phyloP scores from a whole-genome alignment of 2,329 filamentous ascomycete genomes.

The Colletotrichum gloeosporioides region DNA sequence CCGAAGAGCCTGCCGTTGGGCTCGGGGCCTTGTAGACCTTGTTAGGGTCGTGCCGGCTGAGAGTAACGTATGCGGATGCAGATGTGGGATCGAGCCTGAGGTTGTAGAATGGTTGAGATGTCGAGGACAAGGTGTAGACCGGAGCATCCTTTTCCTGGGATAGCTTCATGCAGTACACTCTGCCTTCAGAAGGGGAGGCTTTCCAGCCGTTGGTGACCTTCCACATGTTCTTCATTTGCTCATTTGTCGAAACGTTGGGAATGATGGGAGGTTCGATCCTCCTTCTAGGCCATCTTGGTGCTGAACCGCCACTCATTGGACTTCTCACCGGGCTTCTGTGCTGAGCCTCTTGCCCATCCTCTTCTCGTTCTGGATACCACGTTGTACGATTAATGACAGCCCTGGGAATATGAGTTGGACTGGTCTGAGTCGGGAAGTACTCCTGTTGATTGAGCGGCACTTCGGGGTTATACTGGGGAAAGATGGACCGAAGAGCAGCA shows the following conservation, averaged over 20 bases:
- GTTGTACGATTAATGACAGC: constrained; percentile 70
- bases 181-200: constrained; percentile 63
- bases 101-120: constrained; percentile 69
- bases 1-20: constrained; percentile 28
- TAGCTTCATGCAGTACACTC: constrained; percentile 64
- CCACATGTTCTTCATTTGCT: constrained; percentile 71
- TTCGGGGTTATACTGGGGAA: constrained; percentile 75
- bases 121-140: constrained; percentile 69
- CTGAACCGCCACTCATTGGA: background rate
- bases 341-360: constrained; percentile 25
- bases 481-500: constrained; percentile 71
- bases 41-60: constrained; percentile 65
- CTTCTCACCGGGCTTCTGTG: constrained; percentile 13
- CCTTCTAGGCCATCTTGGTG: constrained; percentile 29
- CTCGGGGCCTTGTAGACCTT: constrained; percentile 58
- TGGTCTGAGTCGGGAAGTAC: constrained; percentile 72
- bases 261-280: constrained; percentile 46
- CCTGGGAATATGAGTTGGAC: constrained; percentile 67
- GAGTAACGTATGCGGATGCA: constrained; percentile 64
- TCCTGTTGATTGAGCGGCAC: constrained; percentile 70
- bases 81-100: constrained; percentile 69
- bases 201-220: constrained; percentile 74
- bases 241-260: constrained; percentile 59
- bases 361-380: constrained; percentile 51
- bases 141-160: constrained; percentile 64